Percentiles rank a stretch among this genome's conserved stretches.
phyloP scores from a whole-genome alignment of 805 yeast species.

The Starmerella sirachaensis region DNA sequence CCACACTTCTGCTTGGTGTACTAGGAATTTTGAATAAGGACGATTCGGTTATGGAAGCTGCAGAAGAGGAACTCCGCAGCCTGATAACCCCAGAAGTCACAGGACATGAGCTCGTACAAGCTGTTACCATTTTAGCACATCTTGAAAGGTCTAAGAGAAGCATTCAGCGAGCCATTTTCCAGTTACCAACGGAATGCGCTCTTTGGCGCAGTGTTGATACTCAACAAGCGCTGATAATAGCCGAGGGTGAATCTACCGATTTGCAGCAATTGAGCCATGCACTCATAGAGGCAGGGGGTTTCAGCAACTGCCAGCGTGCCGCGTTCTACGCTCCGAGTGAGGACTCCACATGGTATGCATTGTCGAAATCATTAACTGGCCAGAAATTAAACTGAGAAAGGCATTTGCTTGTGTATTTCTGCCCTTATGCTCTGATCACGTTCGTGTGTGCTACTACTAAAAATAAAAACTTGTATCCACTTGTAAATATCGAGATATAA shows the following conservation, averaged over 20 bases:
- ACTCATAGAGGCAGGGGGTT: conserved; percentile 36
- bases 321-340: conserved; percentile 31
- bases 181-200: conserved; percentile 57
- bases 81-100: conserved; percentile 37
- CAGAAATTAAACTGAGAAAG: not conserved
- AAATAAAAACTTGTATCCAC: too few relatives aligned
- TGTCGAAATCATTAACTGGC: not conserved
- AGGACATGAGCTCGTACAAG: conserved; percentile 30
- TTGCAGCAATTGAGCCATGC: conserved; percentile 43
- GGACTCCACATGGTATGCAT: conserved; percentile 4
- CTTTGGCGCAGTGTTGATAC: conserved; percentile 60
- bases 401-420: too few relatives aligned
- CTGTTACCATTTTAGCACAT: conserved; percentile 13
- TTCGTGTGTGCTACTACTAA: too few relatives aligned
- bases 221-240: conserved; percentile 46
- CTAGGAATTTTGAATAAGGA: conserved; percentile 51
- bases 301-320: conserved; percentile 55
- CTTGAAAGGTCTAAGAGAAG: conserved; percentile 24
- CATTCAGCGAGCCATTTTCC: conserved; percentile 61
- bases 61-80: conserved; percentile 50
- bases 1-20: conserved; percentile 68
- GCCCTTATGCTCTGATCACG: too few relatives aligned
- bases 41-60: conserved; percentile 48
- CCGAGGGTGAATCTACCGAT: conserved; percentile 37
- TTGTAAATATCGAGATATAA: too few relatives aligned